Conservation (phyloP, 2,329 filamentous ascomycete species). For the Penicillium expansum region DNA sequence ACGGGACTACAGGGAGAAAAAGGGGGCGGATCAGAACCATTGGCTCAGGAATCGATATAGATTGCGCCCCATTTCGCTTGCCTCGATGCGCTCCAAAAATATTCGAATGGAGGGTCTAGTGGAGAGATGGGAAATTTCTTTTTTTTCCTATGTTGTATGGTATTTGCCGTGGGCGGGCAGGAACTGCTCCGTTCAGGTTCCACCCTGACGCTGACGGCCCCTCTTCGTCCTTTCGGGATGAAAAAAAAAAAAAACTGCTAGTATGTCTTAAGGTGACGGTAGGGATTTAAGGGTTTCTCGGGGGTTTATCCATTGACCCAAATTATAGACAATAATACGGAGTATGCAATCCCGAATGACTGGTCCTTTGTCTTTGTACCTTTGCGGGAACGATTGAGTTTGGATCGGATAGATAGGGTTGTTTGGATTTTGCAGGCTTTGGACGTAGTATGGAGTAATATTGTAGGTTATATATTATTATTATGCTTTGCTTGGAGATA, state of each 20-base stretch:
- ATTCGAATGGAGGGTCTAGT: neutral
- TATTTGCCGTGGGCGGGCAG: constrained; percentile 1
- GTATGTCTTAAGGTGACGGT: neutral
- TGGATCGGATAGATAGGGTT: constrained; percentile 7
- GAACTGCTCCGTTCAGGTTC: neutral
- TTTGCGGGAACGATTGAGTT: constrained; percentile 6
- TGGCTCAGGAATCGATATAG: neutral
- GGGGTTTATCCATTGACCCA: neutral
- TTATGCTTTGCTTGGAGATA: neutral
- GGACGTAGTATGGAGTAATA: neutral
- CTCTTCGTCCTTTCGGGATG: neutral
- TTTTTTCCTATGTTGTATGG: neutral
- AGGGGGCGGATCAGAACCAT: neutral
- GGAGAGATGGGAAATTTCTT: neutral
- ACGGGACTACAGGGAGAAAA: no score
- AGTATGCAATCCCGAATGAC: neutral
- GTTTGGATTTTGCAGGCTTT: neutral
- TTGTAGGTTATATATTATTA: neutral
- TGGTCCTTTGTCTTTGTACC: neutral
- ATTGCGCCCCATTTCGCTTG: neutral
- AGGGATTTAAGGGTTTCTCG: neutral
- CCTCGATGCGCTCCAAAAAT: neutral
- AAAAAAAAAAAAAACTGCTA: neutral
- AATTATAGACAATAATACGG: neutral
- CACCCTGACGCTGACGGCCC: neutral